These are phyloP conservation scores for Globisporangium radiosum DNA, from an alignment of 352 stramenopile species.

Conservation along the genomic window DNA sequence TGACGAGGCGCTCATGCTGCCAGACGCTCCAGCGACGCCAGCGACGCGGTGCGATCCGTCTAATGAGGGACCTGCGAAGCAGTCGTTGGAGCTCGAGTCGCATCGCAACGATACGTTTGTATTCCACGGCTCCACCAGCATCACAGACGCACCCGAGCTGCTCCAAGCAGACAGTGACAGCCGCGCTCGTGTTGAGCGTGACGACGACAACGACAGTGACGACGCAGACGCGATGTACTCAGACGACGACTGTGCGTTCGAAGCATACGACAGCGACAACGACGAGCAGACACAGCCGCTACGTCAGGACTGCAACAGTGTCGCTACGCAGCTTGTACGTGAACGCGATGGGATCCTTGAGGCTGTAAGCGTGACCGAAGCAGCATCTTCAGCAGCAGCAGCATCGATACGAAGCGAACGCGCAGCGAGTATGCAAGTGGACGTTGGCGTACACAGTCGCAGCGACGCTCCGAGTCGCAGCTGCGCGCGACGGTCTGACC, in stretches of 20 bases:
- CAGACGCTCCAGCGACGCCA: slow-evolving; percentile 1
- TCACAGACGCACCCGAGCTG: background rate
- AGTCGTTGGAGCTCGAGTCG: too few species aligned
- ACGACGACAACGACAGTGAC: slow-evolving; percentile 9
- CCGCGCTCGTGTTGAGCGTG: slow-evolving; percentile 6
- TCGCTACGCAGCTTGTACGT: background rate
- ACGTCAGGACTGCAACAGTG: background rate
- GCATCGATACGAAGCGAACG: too few species aligned
- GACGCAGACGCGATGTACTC: slow-evolving; percentile 22
- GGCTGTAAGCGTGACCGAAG: too few species aligned
- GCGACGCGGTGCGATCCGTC: background rate
- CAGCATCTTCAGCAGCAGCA: too few species aligned
- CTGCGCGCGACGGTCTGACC: too few species aligned
- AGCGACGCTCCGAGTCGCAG: too few species aligned
- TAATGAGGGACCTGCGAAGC: background rate
- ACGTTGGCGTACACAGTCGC: background rate
- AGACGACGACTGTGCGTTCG: slow-evolving; percentile 27
- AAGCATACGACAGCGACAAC: slow-evolving; percentile 24
- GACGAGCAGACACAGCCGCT: background rate
- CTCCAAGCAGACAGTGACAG: background rate
- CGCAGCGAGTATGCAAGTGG: background rate
- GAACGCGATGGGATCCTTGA: too few species aligned
- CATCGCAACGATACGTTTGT: background rate
- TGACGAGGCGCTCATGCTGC: slow-evolving; percentile 31
- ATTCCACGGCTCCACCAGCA: background rate